Percentiles rank a stretch among this genome's conserved stretches.
phyloP scores from a whole-genome alignment of 2,329 filamentous ascomycete genomes.

The Stagonosporopsis chrysanthemi region DNA sequence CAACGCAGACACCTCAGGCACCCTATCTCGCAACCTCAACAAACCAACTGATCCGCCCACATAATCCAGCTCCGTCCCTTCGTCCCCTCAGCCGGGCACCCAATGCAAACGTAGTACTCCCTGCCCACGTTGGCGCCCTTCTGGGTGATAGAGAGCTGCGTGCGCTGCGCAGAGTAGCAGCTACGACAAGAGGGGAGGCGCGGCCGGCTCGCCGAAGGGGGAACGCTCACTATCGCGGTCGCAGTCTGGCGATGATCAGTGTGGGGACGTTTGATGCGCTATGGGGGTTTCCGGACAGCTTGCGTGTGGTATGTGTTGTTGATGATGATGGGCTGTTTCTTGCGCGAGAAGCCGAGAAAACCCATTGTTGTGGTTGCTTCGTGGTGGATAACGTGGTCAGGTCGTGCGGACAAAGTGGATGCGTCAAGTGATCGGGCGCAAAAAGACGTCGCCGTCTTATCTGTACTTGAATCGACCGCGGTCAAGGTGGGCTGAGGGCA shows the following conservation, averaged over 20 bases:
- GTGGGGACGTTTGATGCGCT: neutral
- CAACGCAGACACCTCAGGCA: too few species aligned
- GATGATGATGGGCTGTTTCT: constrained; percentile 4
- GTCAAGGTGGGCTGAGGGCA: neutral
- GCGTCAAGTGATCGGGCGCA: neutral
- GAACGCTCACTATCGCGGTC: neutral
- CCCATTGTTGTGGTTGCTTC: neutral
- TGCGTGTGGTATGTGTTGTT: constrained; percentile 10
- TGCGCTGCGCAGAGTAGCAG: constrained; percentile 13
- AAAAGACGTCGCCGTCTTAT: neutral
- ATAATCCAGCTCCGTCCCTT: constrained; percentile 11
- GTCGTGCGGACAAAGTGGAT: neutral
- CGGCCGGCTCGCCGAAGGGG: neutral
- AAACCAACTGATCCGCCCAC: constrained; percentile 14
- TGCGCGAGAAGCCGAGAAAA: neutral
- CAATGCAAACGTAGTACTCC: constrained; percentile 11
- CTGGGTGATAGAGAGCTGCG: constrained; percentile 4
- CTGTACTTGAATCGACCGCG: neutral
- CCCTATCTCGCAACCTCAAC: neutral
- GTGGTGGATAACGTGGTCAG: neutral
- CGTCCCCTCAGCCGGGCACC: constrained; percentile 3
- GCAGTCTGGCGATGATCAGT: neutral
- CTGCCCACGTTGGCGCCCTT: constrained; percentile 1
- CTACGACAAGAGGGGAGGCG: constrained; percentile 6
- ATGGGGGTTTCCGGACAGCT: neutral